Evolutionary conservation across 2,329 filamentous ascomycete species (phyloP), one percentile per base, ranked within the genome.

Genomic region (Apiospora sp.): DNA sequence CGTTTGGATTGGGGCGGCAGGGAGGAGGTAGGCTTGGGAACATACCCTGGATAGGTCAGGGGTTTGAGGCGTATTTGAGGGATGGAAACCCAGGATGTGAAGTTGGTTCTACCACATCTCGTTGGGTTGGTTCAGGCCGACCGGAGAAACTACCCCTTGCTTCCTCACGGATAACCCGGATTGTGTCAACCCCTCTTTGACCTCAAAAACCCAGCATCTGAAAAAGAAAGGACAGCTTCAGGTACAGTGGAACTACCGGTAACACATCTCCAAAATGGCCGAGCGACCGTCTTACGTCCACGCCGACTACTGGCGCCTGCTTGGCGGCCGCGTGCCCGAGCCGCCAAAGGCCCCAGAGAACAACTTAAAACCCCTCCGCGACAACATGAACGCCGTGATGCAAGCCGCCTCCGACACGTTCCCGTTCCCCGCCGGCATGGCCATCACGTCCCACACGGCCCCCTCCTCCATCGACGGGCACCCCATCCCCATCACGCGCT

Each of bases 401-500:
- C 13, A 71, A 16, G 43, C 70, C 0, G 70, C 58, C 8, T 71
- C 37, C 13, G 37, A 64, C 34, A 51, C 69, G 2, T 22, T 73
- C 2, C 44, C 72, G 0, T 70, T 30, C 19, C 71, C 71, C 13
- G 68, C 72, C 22, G 75, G 74, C 12, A 67, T 79, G 71, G 16
- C 69, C 10, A 75, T 76, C 51, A 77, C 72, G 13, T 75, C 73
- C n/a, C 69, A 74, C 71, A 74, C 75, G 3, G 67, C 75, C 67
- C 71, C 70, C 0, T 78, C 77, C 0, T 78, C 77, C 0, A n/a
- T 71, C 24, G 77, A 79, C 58, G 77, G 77, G 67, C 73, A 71
- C 4, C 43, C 46, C 24, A 70, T 78, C 70, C 67, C 73, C 37
- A 74, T 79, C n/a, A 72, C 74, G 24, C 77, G 68, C 19, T 77